Evolutionary conservation across 2,329 filamentous ascomycete species (phyloP).

Genomic region (Fusarium paranaense): DNA sequence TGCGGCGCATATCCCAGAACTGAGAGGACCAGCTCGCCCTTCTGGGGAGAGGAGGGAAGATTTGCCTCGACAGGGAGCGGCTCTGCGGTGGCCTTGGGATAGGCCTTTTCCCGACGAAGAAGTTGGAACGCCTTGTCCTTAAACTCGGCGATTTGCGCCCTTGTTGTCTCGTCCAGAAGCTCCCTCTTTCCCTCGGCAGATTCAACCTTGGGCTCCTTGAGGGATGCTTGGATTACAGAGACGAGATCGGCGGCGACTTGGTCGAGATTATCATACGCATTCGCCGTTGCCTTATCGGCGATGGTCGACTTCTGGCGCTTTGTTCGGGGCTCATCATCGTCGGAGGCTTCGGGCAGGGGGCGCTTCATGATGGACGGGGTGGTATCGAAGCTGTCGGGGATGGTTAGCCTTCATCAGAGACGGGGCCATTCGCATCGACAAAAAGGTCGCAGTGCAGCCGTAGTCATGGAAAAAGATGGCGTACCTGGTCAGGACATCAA

Average conservation of each 20-base stretch:
- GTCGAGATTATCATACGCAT: slow-evolving; percentile 70
- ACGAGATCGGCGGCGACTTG: slow-evolving; percentile 72
- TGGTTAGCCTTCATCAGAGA: slow-evolving; percentile 45
- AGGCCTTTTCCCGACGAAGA: slow-evolving; percentile 69
- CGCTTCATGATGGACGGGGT: slow-evolving; percentile 67
- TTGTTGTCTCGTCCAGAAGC: slow-evolving; percentile 49
- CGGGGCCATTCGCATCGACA: slow-evolving; percentile 15
- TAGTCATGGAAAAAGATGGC: slow-evolving; percentile 29
- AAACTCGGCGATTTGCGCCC: slow-evolving; percentile 65
- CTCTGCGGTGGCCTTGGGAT: slow-evolving; percentile 56
- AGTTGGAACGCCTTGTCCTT: slow-evolving; percentile 72
- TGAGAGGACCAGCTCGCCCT: slow-evolving; percentile 73
- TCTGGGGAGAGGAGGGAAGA: slow-evolving; percentile 53
- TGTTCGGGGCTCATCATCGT: slow-evolving; percentile 63
- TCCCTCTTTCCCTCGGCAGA: slow-evolving; percentile 47
- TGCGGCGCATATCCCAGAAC: slow-evolving; percentile 80
- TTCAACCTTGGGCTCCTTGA: slow-evolving; percentile 58
- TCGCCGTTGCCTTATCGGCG: slow-evolving; percentile 64
- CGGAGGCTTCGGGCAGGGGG: slow-evolving; percentile 57
- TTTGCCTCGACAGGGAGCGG: slow-evolving; percentile 56
- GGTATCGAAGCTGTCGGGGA: slow-evolving; percentile 62
- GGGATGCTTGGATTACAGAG: slow-evolving; percentile 59
- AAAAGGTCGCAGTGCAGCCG: slow-evolving; percentile 17
- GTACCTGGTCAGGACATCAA: slow-evolving; percentile 54
- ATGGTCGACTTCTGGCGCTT: slow-evolving; percentile 73